Evolutionary conservation across 495 filamentous ascomycete species (phyloP).

Genomic region (Daldinia concentrica): DNA sequence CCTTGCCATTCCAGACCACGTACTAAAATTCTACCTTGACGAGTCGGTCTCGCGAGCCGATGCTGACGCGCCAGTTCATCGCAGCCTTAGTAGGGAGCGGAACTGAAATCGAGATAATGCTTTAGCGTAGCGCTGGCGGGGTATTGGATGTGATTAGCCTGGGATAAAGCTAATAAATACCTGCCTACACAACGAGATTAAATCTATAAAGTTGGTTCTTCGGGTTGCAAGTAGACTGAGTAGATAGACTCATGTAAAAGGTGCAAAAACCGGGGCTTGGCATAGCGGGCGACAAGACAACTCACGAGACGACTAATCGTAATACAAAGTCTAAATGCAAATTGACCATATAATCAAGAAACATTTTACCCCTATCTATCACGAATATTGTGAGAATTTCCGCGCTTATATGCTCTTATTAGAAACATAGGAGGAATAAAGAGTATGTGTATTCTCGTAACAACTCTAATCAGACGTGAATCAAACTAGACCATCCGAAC

Average conservation of each 20-base stretch:
- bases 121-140: neutral
- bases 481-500: neutral
- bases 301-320: neutral
- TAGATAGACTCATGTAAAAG: neutral
- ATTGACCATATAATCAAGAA: neutral
- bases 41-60: conserved; percentile 64
- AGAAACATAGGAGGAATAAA: neutral
- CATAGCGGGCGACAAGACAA: neutral
- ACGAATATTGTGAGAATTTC: no score
- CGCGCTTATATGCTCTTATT: neutral
- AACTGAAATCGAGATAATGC: neutral
- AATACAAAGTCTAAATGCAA: neutral
- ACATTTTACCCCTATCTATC: neutral
- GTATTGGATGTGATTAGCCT: neutral
- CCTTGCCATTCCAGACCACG: conserved; percentile 91
- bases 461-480: neutral
- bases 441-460: neutral
- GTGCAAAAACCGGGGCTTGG: neutral
- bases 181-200: neutral
- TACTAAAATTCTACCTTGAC: conserved; percentile 92
- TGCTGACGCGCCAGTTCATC: conserved; percentile 26
- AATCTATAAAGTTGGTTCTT: neutral
- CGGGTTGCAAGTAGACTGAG: neutral
- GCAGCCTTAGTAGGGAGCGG: conserved; percentile 3
- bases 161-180: neutral